Evolutionary conservation across 345 rosid genomes (phyloP).

Genomic region (Anacardium occidentale): DNA sequence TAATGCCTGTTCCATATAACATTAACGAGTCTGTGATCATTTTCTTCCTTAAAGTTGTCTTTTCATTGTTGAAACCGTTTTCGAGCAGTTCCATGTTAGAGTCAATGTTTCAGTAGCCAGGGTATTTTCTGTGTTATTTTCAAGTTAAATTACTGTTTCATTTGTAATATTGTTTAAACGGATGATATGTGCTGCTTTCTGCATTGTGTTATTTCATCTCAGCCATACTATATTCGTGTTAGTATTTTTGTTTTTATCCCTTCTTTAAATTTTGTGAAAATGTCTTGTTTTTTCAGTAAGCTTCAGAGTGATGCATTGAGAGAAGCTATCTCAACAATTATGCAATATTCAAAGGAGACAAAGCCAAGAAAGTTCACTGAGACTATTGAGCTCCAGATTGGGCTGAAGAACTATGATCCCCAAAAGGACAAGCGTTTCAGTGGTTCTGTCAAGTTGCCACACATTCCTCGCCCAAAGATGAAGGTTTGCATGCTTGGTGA

Average conservation of each 20-base stretch:
- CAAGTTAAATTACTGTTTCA: too few species aligned
- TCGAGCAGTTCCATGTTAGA: too few species aligned
- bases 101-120: too few species aligned
- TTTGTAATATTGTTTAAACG: too few species aligned
- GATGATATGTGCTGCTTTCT: background rate
- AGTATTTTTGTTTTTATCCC: background rate
- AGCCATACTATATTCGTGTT: background rate
- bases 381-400: slow-evolving; percentile 94
- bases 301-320: slow-evolving; percentile 83
- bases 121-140: too few species aligned
- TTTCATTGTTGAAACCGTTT: too few species aligned
- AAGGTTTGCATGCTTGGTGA: slow-evolving; percentile 97
- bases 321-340: slow-evolving; percentile 69
- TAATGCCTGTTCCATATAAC: too few species aligned
- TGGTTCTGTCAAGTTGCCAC: slow-evolving; percentile 88
- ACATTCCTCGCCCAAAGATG: slow-evolving; percentile 92
- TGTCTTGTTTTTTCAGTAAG: slow-evolving; percentile 56
- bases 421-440: slow-evolving; percentile 96
- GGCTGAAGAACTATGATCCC: slow-evolving; percentile 90
- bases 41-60: too few species aligned
- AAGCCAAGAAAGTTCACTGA: slow-evolving; percentile 75
- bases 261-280: background rate
- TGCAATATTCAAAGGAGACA: slow-evolving; percentile 47
- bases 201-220: background rate
- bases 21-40: too few species aligned